Evolutionary conservation across 164 flowering plant species (phyloP).

Genomic region (Nymphaea colorata): DNA sequence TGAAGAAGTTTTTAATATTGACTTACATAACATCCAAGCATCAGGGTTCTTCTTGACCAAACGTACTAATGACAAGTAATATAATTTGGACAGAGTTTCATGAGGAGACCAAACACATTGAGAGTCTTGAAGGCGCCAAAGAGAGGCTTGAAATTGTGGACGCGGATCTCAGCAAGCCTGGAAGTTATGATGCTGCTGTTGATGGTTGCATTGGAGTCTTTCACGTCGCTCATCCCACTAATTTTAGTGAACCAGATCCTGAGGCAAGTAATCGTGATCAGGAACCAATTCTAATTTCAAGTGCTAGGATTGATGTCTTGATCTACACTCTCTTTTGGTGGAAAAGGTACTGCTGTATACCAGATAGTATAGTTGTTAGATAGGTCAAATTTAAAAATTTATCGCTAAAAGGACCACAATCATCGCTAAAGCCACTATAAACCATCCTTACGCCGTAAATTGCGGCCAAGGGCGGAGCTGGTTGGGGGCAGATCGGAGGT

Average conservation of each 20-base stretch:
- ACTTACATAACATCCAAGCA: too few relatives aligned
- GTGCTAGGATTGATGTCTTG: too few relatives aligned
- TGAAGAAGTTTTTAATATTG: too few relatives aligned
- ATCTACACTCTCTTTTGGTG: too few relatives aligned
- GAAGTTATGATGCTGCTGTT: conserved; percentile 11
- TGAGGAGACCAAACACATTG: conserved; percentile 15
- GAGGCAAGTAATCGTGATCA: background rate
- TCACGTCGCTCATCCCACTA: conserved; percentile 15
- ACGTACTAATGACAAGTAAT: too few relatives aligned
- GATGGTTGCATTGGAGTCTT: conserved; percentile 19
- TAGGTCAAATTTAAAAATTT: too few relatives aligned
- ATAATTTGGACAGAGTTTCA: conserved; percentile 9
- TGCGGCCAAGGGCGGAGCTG: too few relatives aligned
- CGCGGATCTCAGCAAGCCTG: conserved; percentile 15
- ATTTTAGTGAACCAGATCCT: background rate
- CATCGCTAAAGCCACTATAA: background rate
- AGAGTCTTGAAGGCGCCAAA: conserved; percentile 12
- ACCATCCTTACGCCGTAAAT: too few relatives aligned
- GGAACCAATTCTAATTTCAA: background rate
- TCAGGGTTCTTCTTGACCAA: too few relatives aligned
- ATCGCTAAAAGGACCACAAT: background rate
- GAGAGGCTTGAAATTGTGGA: conserved; percentile 17
- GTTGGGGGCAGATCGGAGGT: too few relatives aligned
- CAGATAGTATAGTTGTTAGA: too few relatives aligned
- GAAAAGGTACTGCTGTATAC: too few relatives aligned